Evolutionary conservation across 495 filamentous ascomycete species (phyloP).

Genomic region (Aspergillus taichungensis): DNA sequence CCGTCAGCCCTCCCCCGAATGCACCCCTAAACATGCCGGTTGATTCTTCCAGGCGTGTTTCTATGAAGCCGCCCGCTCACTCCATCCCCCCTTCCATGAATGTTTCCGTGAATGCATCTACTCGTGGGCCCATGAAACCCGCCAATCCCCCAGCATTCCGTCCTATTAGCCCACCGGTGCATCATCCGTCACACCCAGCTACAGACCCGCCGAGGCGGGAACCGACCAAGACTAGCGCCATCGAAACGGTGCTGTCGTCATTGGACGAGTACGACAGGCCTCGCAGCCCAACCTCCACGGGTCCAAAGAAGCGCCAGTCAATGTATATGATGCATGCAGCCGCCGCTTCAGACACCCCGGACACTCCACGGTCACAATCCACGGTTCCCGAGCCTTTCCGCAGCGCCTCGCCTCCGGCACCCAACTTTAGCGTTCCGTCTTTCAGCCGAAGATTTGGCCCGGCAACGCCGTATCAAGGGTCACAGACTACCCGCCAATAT

Average conservation of each 20-base stretch:
- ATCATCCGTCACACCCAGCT: too few relatives aligned
- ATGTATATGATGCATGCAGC: conserved; percentile 10
- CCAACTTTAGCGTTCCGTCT: conserved; percentile 44
- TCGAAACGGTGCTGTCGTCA: conserved; percentile 5
- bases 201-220: too few relatives aligned
- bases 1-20: too few relatives aligned
- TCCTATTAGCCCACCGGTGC: too few relatives aligned
- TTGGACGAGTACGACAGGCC: conserved; percentile 3
- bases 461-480: neutral
- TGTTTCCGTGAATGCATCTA: too few relatives aligned
- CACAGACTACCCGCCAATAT: too few relatives aligned
- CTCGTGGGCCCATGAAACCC: too few relatives aligned
- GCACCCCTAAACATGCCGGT: too few relatives aligned
- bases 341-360: conserved; percentile 6
- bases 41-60: too few relatives aligned
- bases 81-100: too few relatives aligned
- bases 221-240: conserved; percentile 6
- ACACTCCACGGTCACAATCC: conserved; percentile 19
- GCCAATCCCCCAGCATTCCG: too few relatives aligned
- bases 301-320: conserved; percentile 20
- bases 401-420: conserved; percentile 33
- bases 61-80: too few relatives aligned
- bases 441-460: conserved; percentile 38
- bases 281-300: conserved; percentile 18
- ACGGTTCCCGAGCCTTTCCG: conserved; percentile 22